These are phyloP conservation scores for Xylona heveae DNA, from an alignment of 495 filamentous ascomycete species.

Conservation along the genomic window DNA sequence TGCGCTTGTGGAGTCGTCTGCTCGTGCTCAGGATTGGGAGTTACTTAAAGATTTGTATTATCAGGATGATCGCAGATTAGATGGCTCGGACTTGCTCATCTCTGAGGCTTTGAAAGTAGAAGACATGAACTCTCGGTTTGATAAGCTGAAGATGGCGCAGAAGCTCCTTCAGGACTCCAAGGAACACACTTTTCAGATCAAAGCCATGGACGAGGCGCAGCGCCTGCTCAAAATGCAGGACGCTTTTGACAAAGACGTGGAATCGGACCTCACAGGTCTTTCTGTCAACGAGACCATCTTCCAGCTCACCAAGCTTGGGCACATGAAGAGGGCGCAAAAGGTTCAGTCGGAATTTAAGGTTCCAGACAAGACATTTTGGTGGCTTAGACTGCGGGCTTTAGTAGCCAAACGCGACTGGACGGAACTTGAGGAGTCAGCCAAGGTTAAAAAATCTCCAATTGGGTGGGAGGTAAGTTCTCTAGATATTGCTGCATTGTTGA, in stretches of 20 bases:
- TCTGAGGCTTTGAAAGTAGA: slow-evolving; percentile 49
- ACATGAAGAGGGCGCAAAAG: slow-evolving; percentile 62
- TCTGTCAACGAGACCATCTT: slow-evolving; percentile 81
- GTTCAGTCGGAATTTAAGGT: slow-evolving; percentile 84
- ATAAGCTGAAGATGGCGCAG: slow-evolving; percentile 69
- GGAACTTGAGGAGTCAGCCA: slow-evolving; percentile 70
- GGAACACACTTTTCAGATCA: slow-evolving; percentile 55
- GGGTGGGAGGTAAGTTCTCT: slow-evolving; percentile 63
- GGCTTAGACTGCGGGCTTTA: slow-evolving; percentile 73
- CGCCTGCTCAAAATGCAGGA: slow-evolving; percentile 71
- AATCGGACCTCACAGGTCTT: slow-evolving; percentile 53
- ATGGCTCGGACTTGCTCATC: slow-evolving; percentile 73
- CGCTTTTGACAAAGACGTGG: slow-evolving; percentile 58
- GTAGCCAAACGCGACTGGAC: slow-evolving; percentile 79
- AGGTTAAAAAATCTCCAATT: slow-evolving; percentile 64
- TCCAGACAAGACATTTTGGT: slow-evolving; percentile 73
- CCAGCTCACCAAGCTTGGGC: slow-evolving; percentile 52
- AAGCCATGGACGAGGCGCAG: slow-evolving; percentile 52
- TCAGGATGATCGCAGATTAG: slow-evolving; percentile 81
- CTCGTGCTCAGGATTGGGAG: slow-evolving; percentile 52
- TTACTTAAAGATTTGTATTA: slow-evolving; percentile 93
- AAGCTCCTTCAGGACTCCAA: slow-evolving; percentile 70
- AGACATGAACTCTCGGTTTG: slow-evolving; percentile 37
- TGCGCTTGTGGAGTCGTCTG: slow-evolving; percentile 71
- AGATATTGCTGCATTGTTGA: slow-evolving; percentile 12